Base-by-base conservation (phyloP, 2,329 filamentous ascomycete genomes). In the Alternaria hordeiaustralica region DNA sequence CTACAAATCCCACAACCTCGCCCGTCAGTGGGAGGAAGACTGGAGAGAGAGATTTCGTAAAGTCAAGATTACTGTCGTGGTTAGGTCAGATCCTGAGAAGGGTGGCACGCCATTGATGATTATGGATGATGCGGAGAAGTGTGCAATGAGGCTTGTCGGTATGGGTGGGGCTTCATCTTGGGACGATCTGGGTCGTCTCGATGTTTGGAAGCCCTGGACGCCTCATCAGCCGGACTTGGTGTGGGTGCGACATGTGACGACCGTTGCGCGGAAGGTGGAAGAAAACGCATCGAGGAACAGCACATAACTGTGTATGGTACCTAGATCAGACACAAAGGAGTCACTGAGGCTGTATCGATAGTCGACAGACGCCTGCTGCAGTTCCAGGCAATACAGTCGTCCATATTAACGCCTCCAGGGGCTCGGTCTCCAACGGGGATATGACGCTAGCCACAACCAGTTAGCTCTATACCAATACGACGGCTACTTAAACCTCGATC, bases 351-450 rank as follows among this genome's bases (percentile, higher is more conserved):
- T 12, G 28, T 11, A 30, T 30, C 10, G 11, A 30, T 12, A 30
- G 28, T 41, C 15, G 36, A 11, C 0, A 2, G 9, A 3, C 1
- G n/a, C 10, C 1, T 0, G 1, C 36, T 41, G 36, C 36, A 41
- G 36, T 41, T 18, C 36, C n/a, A 41, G 36, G 0, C 15, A 41
- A 41, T 41, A 6, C 1, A 5, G 9, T 41, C 36, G 36, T 18
- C 36, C n/a, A 18, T 41, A 41, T 41, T 2, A 0, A 41, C 0
- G 36, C n/a, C 36, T 18, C n/a, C n/a, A n/a, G n/a, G n/a, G n/a
- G n/a, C n/a, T n/a, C n/a, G 36, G 2, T 41, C 36, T 41, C 0
- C 36, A 0, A 2, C 3, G 3, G 36, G 2, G 36, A 41, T 6
- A 3, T 1, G 15, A 41, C 36, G 36, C 36, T 41, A 41, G 36